Conservation (phyloP, 108 stramenopile species). For the Cyclotella choctawhatcheeana region DNA sequence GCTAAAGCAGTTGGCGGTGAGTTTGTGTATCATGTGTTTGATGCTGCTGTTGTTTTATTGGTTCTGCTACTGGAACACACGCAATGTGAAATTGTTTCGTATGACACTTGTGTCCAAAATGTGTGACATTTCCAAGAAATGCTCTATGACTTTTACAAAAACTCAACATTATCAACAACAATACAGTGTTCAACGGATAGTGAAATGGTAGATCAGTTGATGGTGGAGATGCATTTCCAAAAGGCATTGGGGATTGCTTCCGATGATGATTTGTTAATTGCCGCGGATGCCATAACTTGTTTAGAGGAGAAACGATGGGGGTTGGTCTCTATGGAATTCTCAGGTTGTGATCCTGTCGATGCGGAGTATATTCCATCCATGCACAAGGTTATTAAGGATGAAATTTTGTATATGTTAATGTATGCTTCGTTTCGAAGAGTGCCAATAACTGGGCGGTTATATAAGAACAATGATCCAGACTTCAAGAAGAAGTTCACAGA, state of each 20-base stretch:
- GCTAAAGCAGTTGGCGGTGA: conserved; percentile 12
- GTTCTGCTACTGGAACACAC: no score
- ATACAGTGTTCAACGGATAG: conserved; percentile 21
- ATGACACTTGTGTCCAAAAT: no score
- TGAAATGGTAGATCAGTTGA: conserved; percentile 22
- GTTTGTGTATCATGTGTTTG: no score
- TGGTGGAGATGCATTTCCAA: conserved; percentile 42
- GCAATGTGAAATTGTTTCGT: no score
- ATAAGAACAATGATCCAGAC: background rate
- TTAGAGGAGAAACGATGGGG: conserved; percentile 31
- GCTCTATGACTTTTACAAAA: no score
- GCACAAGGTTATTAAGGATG: conserved; percentile 13
- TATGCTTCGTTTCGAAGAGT: background rate
- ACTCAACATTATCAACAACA: no score
- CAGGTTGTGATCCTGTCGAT: conserved; percentile 18
- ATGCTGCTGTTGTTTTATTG: no score
- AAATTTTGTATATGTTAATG: conserved; percentile 2
- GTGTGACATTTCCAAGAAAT: no score
- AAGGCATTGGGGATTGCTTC: conserved; percentile 30
- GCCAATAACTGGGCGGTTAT: background rate
- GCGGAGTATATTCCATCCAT: conserved; percentile 18
- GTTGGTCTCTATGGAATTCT: conserved; percentile 26
- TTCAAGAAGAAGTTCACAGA: background rate
- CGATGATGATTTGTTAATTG: conserved; percentile 31
- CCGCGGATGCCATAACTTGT: conserved; percentile 33